phyloP scores from a whole-genome alignment of 805 yeast species.

The Pachysolen tannophilus region DNA sequence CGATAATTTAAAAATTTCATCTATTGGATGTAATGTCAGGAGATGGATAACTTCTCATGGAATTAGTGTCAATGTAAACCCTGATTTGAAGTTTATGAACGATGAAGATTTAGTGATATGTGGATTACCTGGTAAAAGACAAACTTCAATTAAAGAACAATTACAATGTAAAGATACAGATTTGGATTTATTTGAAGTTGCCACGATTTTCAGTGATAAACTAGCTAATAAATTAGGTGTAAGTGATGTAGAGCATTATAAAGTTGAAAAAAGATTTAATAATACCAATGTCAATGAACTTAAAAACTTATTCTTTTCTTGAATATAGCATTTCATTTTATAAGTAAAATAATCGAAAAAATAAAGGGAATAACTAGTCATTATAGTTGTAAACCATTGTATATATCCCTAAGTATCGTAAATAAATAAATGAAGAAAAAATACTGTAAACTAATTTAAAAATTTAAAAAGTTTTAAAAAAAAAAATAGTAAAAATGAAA shows the following conservation, averaged over 20 bases:
- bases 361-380: not conserved
- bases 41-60: constrained; percentile 88
- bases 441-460: too few species aligned
- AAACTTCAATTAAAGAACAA: constrained; percentile 58
- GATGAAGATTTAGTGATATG: constrained; percentile 64
- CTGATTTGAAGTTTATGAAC: constrained; percentile 68
- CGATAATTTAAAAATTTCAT: constrained; percentile 59
- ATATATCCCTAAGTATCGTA: not conserved
- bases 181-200: constrained; percentile 54
- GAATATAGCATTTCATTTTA: constrained; percentile 3
- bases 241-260: constrained; percentile 5
- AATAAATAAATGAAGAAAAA: too few species aligned
- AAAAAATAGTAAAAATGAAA: too few species aligned
- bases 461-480: too few species aligned
- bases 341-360: constrained; percentile 4
- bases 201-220: constrained; percentile 76
- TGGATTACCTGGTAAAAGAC: constrained; percentile 61
- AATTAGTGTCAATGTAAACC: constrained; percentile 66
- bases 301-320: constrained; percentile 1
- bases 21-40: constrained; percentile 83
- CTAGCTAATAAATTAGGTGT: constrained; percentile 39
- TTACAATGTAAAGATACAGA: constrained; percentile 68
- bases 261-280: constrained; percentile 2
- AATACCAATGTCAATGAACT: constrained; percentile 1
- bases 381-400: not conserved